Conservation (phyloP, 345 rosid species). For the Carallia brachiata region DNA sequence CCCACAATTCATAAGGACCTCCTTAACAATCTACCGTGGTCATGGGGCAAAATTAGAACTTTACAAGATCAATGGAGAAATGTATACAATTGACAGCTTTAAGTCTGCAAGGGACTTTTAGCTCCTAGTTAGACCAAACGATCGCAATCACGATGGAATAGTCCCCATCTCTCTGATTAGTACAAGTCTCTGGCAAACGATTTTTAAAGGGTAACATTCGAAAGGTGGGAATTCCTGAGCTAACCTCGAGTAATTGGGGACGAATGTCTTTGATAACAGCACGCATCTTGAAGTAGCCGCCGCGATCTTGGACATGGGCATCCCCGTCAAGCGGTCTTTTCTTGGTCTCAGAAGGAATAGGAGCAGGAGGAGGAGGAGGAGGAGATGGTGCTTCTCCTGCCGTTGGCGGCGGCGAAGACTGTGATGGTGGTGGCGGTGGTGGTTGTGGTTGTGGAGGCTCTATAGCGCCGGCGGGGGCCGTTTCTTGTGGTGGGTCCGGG, state of each 20-base stretch:
- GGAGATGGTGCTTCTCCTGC: slow-evolving; percentile 14
- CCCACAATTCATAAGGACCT: no score
- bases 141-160: no score
- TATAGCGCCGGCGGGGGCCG: slow-evolving; percentile 27
- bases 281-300: slow-evolving; percentile 43
- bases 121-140: no score
- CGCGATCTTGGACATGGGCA: slow-evolving; percentile 39
- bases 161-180: no score
- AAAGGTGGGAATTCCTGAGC: not conserved
- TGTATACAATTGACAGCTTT: no score
- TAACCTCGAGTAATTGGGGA: slow-evolving; percentile 41
- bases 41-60: no score
- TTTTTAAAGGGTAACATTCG: no score
- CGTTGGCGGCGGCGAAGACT: not conserved
- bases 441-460: slow-evolving; percentile 5
- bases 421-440: not conserved
- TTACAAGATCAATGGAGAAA: no score
- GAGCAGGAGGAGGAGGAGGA: not conserved
- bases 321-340: slow-evolving; percentile 54
- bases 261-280: slow-evolving; percentile 36
- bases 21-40: no score
- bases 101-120: no score
- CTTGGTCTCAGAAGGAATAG: slow-evolving; percentile 28
- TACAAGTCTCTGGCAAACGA: not conserved
- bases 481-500: slow-evolving; percentile 14